Evolutionary conservation across 805 yeast species (phyloP).

Genomic region (Myxozyma monticola): DNA sequence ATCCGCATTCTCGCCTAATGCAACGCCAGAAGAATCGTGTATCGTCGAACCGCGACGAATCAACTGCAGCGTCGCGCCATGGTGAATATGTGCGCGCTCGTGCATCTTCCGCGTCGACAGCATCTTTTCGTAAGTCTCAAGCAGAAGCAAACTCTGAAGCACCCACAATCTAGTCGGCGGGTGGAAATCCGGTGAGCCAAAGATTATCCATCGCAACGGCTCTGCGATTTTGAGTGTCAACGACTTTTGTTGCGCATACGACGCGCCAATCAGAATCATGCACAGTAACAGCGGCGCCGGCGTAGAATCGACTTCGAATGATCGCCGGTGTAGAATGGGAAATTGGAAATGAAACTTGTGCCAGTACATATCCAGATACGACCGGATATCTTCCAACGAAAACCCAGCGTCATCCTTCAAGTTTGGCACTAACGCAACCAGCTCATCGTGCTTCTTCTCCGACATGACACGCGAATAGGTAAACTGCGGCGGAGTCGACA

Average conservation of each 20-base stretch:
- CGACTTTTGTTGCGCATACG: conserved; percentile 36
- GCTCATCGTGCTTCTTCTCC: conserved; percentile 35
- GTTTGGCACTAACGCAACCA: conserved; percentile 32
- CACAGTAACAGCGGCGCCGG: conserved; percentile 54
- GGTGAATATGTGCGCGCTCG: conserved; percentile 82
- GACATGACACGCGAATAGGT: conserved; percentile 37
- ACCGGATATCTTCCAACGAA: conserved; percentile 37
- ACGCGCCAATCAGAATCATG: conserved; percentile 60
- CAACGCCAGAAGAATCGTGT: conserved; percentile 25
- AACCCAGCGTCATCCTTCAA: conserved; percentile 43
- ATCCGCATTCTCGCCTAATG: conserved; percentile 10
- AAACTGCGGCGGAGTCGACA: conserved; percentile 42
- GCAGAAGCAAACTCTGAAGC: conserved; percentile 65
- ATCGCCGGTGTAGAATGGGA: conserved; percentile 59
- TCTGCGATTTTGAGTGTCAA: conserved; percentile 51
- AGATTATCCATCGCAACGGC: conserved; percentile 68
- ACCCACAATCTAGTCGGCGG: conserved; percentile 79
- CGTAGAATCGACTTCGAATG: conserved; percentile 51
- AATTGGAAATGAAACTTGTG: conserved; percentile 58
- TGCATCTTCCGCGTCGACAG: conserved; percentile 67
- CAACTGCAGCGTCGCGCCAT: conserved; percentile 80
- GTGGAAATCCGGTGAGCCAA: conserved; percentile 67
- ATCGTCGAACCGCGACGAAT: conserved; percentile 72
- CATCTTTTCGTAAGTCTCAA: conserved; percentile 80
- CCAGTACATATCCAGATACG: conserved; percentile 50